Evolutionary conservation across 164 flowering plant species (phyloP).

Genomic region (Houttuynia cordata): DNA sequence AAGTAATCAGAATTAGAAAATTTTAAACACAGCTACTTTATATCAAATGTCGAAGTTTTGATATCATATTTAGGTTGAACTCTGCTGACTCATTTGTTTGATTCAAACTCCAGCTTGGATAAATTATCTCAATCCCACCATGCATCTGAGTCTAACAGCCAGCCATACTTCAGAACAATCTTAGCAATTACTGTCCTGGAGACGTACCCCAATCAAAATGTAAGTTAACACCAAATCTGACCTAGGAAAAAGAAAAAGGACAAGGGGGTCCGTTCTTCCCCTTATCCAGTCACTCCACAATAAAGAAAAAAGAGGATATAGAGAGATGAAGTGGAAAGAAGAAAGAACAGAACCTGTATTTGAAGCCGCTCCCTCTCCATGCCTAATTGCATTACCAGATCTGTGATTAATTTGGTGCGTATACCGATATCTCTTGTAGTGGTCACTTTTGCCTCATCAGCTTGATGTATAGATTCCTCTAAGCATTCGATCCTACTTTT

Average conservation of each 20-base stretch:
- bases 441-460: constrained; percentile 42
- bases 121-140: no score
- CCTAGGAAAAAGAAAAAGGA: neutral
- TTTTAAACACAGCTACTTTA: no score
- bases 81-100: no score
- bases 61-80: no score
- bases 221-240: neutral
- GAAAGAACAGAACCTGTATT: constrained; percentile 45
- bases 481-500: constrained; percentile 36
- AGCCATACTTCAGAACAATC: neutral
- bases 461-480: constrained; percentile 55
- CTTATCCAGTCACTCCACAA: no score
- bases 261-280: neutral
- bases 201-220: neutral
- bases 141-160: no score
- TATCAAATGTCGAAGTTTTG: no score
- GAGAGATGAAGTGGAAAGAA: neutral
- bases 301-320: neutral
- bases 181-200: neutral
- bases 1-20: no score
- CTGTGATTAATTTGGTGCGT: constrained; percentile 47
- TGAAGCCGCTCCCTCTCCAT: constrained; percentile 78
- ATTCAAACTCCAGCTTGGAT: no score
- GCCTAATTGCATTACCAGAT: constrained; percentile 61
- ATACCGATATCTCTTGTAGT: constrained; percentile 50